A percentile compares a stretch with the other conserved stretches of the same genome.
Conservation (phyloP, 225 moss, liverwort and hornwort species). For the Neckera pumila region DNA sequence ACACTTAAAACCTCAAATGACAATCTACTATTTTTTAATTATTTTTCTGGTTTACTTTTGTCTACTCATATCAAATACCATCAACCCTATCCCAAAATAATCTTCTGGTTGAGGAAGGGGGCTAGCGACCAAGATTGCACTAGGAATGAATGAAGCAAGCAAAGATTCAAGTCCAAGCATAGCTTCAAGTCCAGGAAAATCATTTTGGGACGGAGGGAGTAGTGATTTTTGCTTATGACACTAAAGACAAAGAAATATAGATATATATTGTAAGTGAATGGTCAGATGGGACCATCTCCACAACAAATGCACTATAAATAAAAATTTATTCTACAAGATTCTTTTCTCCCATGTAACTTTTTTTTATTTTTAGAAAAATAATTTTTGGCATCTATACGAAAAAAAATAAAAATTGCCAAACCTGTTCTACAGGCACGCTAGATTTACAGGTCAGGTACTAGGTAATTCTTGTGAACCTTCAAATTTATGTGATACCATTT, state of each 20-base stretch:
- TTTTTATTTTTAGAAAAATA: neutral
- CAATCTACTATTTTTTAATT: no score
- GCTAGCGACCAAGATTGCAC: fast-evolving
- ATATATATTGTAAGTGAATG: neutral
- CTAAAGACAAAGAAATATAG: neutral
- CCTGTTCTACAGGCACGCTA: neutral
- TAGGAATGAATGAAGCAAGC: no score
- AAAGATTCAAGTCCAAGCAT: no score
- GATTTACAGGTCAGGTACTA: neutral
- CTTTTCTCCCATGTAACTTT: neutral
- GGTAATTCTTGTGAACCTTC: neutral
- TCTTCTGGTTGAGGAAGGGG: no score
- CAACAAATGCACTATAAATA: neutral
- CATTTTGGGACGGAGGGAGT: no score
- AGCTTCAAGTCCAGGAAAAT: no score
- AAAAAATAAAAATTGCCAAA: no score
- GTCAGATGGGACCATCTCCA: fast-evolving
- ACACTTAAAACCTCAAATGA: no score
- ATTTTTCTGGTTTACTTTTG: no score
- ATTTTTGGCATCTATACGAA: no score
- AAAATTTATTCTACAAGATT: neutral
- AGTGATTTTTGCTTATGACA: neutral
- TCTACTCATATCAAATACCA: no score
- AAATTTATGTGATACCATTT: neutral
- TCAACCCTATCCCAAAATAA: no score